Percentiles rank a stretch among this genome's conserved stretches.
phyloP scores from a whole-genome alignment of 306 rosid genomes.

The Castanea crenata region DNA sequence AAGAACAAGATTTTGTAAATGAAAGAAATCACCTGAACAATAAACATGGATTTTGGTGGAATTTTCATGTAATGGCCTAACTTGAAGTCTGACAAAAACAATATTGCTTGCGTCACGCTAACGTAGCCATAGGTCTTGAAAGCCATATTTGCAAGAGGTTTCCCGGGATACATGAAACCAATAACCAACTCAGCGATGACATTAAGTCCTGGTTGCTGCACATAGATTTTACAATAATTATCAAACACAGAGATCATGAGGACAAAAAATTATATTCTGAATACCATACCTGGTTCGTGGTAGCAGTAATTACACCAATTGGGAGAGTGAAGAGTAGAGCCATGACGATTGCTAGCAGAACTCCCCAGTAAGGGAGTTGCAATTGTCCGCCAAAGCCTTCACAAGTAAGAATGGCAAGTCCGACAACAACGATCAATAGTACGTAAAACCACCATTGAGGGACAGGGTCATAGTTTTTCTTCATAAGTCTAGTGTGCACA shows the following conservation, averaged over 20 bases:
- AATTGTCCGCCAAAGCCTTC: slow-evolving; percentile 78
- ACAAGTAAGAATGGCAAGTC: slow-evolving; percentile 40
- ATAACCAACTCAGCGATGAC: slow-evolving; percentile 74
- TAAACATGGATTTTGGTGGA: slow-evolving; percentile 74
- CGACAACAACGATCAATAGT: slow-evolving; percentile 36
- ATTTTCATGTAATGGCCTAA: slow-evolving; percentile 90
- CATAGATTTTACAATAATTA: slow-evolving; percentile 1
- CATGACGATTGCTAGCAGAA: slow-evolving; percentile 47
- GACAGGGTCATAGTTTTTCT: slow-evolving; percentile 65
- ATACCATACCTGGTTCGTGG: slow-evolving; percentile 57
- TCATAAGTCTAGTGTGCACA: slow-evolving; percentile 71
- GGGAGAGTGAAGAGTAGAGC: slow-evolving; percentile 73
- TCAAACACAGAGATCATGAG: not conserved
- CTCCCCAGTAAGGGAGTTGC: slow-evolving; percentile 89
- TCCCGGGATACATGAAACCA: slow-evolving; percentile 71
- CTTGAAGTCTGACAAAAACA: slow-evolving; percentile 60
- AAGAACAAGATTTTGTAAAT: not conserved
- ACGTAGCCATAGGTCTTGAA: slow-evolving; percentile 82
- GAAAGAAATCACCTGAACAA: slow-evolving; percentile 47
- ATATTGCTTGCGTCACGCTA: slow-evolving; percentile 67
- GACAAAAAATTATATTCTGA: not conserved
- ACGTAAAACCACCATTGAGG: slow-evolving; percentile 75
- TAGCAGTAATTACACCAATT: slow-evolving; percentile 72
- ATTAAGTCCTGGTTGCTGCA: slow-evolving; percentile 67
- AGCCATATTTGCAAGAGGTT: slow-evolving; percentile 76